Percentiles rank a stretch among this genome's conserved stretches.
Conservation (phyloP, 1,284 basidiomycete genomes). For the Cryptococcus amylolentus region DNA sequence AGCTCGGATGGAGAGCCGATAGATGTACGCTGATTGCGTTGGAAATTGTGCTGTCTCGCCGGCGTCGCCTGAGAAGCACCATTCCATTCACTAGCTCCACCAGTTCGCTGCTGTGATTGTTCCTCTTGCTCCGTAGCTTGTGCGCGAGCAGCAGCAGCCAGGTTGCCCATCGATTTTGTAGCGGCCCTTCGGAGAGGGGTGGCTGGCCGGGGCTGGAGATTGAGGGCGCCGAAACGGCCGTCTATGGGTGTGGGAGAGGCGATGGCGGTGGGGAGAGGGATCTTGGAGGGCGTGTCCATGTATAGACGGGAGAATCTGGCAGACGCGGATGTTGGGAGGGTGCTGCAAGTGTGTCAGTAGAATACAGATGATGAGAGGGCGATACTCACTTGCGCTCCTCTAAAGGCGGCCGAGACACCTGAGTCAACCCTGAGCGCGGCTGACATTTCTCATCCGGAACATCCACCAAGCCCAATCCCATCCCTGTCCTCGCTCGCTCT, state of each 20-base stretch:
- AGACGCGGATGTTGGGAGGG: constrained; percentile 22
- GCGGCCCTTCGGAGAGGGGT: constrained; percentile 28
- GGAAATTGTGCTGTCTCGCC: constrained; percentile 22
- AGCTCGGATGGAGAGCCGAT: constrained; percentile 44
- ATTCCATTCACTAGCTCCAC: background rate
- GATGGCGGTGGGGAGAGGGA: constrained; percentile 23
- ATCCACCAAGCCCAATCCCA: constrained; percentile 10
- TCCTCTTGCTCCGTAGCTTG: constrained; percentile 1
- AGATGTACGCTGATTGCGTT: constrained; percentile 24
- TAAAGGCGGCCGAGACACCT: constrained; percentile 23
- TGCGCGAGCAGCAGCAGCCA: constrained; percentile 28
- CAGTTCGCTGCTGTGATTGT: background rate
- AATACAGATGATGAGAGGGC: background rate
- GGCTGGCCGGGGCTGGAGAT: constrained; percentile 13
- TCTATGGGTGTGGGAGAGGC: constrained; percentile 21
- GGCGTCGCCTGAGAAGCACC: constrained; percentile 20
- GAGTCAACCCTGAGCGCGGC: constrained; percentile 6
- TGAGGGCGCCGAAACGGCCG: constrained; percentile 9
- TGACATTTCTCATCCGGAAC: constrained; percentile 1
- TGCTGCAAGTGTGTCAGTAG: constrained; percentile 15
- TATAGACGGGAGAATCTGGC: constrained; percentile 20
- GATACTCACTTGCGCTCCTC: constrained; percentile 37
- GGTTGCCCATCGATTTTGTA: constrained; percentile 46
- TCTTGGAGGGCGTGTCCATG: constrained; percentile 47
- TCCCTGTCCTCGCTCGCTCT: background rate